Percentiles rank a stretch among this genome's conserved stretches.
These are phyloP conservation scores for Metarhizium brunneum DNA, from an alignment of 2,329 filamentous ascomycete genomes.

Conservation along the genomic window DNA sequence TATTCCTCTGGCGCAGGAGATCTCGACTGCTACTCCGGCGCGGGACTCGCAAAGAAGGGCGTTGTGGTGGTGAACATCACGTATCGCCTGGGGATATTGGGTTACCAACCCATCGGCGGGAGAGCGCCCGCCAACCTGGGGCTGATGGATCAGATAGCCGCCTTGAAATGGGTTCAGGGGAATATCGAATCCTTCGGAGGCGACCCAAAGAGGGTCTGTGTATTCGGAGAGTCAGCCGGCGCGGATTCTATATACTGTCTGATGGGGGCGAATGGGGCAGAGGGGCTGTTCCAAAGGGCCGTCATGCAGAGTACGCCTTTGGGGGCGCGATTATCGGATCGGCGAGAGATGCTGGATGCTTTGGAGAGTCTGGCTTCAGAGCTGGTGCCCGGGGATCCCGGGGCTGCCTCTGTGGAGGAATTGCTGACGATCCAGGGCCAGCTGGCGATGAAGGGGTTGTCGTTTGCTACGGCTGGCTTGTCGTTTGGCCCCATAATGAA, in stretches of 20 bases:
- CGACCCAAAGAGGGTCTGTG: slow-evolving; percentile 51
- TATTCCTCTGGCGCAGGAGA: slow-evolving; percentile 10
- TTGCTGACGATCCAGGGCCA: background rate
- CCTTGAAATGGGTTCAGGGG: slow-evolving; percentile 51
- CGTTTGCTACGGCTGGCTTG: too few species aligned
- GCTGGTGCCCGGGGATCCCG: too few species aligned
- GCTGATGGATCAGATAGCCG: slow-evolving; percentile 49
- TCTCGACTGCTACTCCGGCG: slow-evolving; percentile 8
- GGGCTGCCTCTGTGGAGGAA: background rate
- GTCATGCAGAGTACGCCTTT: slow-evolving; percentile 11
- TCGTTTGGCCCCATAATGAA: too few species aligned
- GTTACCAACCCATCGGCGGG: slow-evolving; percentile 16
- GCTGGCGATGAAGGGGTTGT: too few species aligned
- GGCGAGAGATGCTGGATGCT: too few species aligned
- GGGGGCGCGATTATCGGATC: background rate
- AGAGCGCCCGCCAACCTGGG: slow-evolving; percentile 39
- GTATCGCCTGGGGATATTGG: slow-evolving; percentile 23
- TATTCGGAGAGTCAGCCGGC: slow-evolving; percentile 22
- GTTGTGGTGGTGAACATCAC: slow-evolving; percentile 27
- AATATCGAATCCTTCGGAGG: slow-evolving; percentile 58
- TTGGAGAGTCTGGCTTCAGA: too few species aligned
- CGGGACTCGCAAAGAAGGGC: slow-evolving; percentile 4
- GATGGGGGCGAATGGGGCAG: slow-evolving; percentile 4
- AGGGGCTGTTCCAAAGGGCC: slow-evolving; percentile 8
- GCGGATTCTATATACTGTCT: slow-evolving; percentile 35